phyloP scores from a whole-genome alignment of 2,329 filamentous ascomycete genomes.

The Colletotrichum falcatum region DNA sequence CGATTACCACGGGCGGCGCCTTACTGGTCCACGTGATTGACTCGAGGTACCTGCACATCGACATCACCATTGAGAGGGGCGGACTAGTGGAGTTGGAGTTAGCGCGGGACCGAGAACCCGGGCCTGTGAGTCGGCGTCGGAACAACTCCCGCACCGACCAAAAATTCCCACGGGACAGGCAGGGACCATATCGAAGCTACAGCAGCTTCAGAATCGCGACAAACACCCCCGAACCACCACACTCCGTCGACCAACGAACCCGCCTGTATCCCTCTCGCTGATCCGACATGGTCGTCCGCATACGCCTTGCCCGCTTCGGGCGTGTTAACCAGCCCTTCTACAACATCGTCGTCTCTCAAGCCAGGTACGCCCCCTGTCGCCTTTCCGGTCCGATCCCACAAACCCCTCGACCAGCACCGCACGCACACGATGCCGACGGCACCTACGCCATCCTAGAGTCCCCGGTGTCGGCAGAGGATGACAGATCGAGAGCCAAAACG shows the following conservation, averaged over 20 bases:
- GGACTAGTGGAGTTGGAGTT: not conserved
- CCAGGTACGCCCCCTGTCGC: slow-evolving; percentile 70
- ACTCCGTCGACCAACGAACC: not conserved
- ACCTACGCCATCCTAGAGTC: not conserved
- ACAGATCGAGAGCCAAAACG: no score
- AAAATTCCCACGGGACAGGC: slow-evolving; percentile 26
- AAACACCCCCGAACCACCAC: not conserved
- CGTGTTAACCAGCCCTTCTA: slow-evolving; percentile 91
- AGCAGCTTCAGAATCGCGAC: slow-evolving; percentile 19
- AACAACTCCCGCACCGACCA: slow-evolving; percentile 15
- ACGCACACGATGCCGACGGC: not conserved
- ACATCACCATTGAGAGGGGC: not conserved
- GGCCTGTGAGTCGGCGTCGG: not conserved
- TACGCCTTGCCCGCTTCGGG: slow-evolving; percentile 94
- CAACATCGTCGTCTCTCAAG: slow-evolving; percentile 96
- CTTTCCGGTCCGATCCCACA: not conserved
- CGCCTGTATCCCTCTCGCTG: slow-evolving; percentile 40
- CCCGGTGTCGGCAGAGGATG: not conserved
- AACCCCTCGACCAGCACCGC: not conserved
- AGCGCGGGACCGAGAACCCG: slow-evolving; percentile 3
- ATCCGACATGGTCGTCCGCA: slow-evolving; percentile 84
- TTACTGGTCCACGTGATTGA: not conserved
- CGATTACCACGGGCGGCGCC: not conserved
- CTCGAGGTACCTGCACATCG: not conserved
- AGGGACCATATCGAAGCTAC: slow-evolving; percentile 6